These are phyloP conservation scores for Ophiostoma sp. DNA, from an alignment of 2,329 filamentous ascomycete genomes.

Conservation along the genomic window DNA sequence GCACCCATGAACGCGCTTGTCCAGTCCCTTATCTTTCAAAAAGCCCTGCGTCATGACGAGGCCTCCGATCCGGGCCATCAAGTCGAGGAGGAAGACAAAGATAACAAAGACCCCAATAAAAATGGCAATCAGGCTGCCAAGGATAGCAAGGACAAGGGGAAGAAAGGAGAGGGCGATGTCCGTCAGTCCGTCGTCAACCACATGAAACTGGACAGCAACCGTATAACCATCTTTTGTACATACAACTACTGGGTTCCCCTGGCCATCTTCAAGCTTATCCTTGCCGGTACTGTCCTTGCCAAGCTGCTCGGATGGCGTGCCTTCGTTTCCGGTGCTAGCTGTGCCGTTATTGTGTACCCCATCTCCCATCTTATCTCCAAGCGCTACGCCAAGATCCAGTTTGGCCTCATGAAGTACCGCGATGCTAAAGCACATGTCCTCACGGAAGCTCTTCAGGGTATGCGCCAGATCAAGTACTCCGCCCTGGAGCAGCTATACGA, in stretches of 20 bases:
- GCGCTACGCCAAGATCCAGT: slow-evolving; percentile 33
- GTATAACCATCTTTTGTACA: slow-evolving; percentile 33
- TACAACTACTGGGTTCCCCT: slow-evolving; percentile 36
- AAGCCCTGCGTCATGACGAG: slow-evolving; percentile 36
- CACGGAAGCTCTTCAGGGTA: slow-evolving; percentile 37
- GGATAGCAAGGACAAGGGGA: slow-evolving; percentile 20
- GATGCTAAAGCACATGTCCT: slow-evolving; percentile 36
- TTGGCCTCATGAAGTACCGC: slow-evolving; percentile 36
- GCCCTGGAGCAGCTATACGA: slow-evolving; percentile 37
- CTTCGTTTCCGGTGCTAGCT: slow-evolving; percentile 32
- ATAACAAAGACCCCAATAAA: slow-evolving; percentile 5
- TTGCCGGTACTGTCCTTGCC: slow-evolving; percentile 33
- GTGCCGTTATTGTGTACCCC: slow-evolving; percentile 31
- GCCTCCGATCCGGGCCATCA: slow-evolving; percentile 29
- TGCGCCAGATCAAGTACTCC: slow-evolving; percentile 39
- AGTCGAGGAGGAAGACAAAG: neutral
- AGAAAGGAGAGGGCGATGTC: slow-evolving; percentile 26
- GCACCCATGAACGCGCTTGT: slow-evolving; percentile 33
- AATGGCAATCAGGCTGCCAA: neutral
- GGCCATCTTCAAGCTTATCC: slow-evolving; percentile 34
- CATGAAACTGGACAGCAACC: slow-evolving; percentile 36
- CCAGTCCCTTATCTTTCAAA: slow-evolving; percentile 36
- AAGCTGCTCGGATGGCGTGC: slow-evolving; percentile 34
- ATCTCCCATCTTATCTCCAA: slow-evolving; percentile 33
- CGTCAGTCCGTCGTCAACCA: slow-evolving; percentile 37